Evolutionary conservation across 805 yeast species (phyloP), one percentile per base, ranked within the genome.

Genomic region (Wickerhamiella shivajii): DNA sequence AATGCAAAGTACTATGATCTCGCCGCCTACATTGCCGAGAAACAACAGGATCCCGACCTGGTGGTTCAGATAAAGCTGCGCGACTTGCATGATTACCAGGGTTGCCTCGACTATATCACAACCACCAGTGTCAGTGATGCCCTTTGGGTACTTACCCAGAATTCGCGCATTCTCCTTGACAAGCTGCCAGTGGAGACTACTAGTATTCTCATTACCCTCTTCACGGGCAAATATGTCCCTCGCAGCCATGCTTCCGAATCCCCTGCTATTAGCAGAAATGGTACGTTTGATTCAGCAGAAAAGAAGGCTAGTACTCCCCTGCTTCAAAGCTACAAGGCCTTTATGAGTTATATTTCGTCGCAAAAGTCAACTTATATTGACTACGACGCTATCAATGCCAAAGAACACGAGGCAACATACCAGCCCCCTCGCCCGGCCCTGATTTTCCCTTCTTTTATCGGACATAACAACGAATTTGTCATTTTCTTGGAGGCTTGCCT

Each of bases 401-500:
- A 42, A 1, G 41, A 36, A 15, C 27, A 36, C 7, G 43, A 30
- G 19, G 32, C 39, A n/a, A 19, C 63, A 49, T 90, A 90, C 52
- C 75, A 76, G 33, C 95, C 97, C 2, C 98, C 98, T 3, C 67
- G 74, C 33, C 97, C 97, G 5, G 66, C 84, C 28, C 62, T 87
- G 24, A 79, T 87, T 1, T 90, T 83, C 50, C 74, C 87, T 2
- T 73, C 92, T 1, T 90, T 90, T 52, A 71, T 79, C n/a, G 69
- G 75, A 43, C 81, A 78, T 50, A 84, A 90, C 0, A 69, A 74
- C 47, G 90, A 85, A 49, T 87, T 90, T 63, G 90, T 85, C 17
- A 78, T 80, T 6, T 90, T 90, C 42, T 55, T 90, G 37, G 98
- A 90, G 51, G 96, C 97, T 0, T 83, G 94, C 45, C 56, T 84